Evolutionary conservation across 192 early-diverging fungal genomes (phyloP), one percentile per base, ranked within the genome.

Genomic region (Entomortierella beljakovae): DNA sequence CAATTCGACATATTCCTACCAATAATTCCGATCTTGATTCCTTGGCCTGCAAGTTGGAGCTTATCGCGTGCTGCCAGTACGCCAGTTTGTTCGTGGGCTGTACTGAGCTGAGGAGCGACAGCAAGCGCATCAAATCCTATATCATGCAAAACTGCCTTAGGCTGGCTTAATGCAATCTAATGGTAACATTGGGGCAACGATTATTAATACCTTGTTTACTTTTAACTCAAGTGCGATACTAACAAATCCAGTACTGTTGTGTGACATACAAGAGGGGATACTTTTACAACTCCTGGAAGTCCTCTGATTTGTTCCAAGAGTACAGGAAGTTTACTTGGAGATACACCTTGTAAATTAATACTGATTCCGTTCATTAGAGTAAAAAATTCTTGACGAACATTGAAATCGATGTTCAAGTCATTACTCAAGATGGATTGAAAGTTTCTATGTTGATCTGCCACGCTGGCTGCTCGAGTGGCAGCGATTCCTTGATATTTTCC

Each of bases 1-100:
- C n/a, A n/a, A n/a, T n/a, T n/a, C n/a, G n/a, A n/a, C n/a, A 18
- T 18, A 58, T 34, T 18, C 58, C 25, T 75, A 75, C 71, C 88
- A 43, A 90, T 87, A 31, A 90, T 59, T 11, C 84, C 87, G 53
- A 90, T 60, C 42, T 64, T 73, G n/a, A 81, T 58, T 1, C 71
- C 71, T 31, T 79, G 56, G 3, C 72, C 61, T 61, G 48, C 53
- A 22, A 69, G 67, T 11, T 59, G 34, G 20, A 80, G 57, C 32
- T 73, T 48, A 22, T 80, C 23, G 25, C 77, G 77, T 10, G 58
- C 77, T 10, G 40, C 32, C 40, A 62, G 26, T 22, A 85, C 72
- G 8, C 86, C 84, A 18, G 84, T 87, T 10, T 68, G 53, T 18
- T 83, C 61, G 57, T 87, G 81, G 26, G 73, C 61, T 53, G 71